Conservation (phyloP, 2,329 filamentous ascomycete species). For the Neofusicoccum umdonicola region DNA sequence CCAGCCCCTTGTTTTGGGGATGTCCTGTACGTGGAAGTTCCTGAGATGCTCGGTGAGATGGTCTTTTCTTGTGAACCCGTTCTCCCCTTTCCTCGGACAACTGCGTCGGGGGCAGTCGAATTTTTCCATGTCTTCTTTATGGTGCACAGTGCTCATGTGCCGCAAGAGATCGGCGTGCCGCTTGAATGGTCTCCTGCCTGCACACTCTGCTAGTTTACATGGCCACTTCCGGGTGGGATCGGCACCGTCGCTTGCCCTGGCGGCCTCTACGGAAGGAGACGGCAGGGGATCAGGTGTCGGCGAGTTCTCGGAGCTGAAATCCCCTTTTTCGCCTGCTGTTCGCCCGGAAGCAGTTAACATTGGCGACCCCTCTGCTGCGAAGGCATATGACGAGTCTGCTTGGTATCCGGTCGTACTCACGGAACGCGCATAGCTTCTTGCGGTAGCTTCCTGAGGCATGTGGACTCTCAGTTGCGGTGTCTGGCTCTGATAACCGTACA, state of each 20-base stretch:
- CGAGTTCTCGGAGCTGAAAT: neutral
- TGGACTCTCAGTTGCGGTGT: neutral
- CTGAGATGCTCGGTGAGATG: conserved; percentile 58
- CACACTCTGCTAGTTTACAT: neutral
- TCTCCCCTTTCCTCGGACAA: neutral
- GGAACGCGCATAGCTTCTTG: neutral
- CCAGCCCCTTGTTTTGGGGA: conserved; percentile 34
- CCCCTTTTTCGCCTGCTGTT: neutral
- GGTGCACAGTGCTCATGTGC: conserved; percentile 10
- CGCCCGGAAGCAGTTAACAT: neutral
- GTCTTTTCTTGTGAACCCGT: conserved; percentile 56
- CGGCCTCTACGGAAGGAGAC: neutral
- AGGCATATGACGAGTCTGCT: neutral
- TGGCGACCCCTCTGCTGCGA: neutral
- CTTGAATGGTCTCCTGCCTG: neutral
- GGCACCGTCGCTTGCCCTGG: neutral
- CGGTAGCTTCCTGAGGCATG: neutral
- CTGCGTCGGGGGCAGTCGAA: neutral
- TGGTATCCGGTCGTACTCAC: neutral
- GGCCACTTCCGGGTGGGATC: neutral
- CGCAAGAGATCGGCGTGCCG: conserved; percentile 6
- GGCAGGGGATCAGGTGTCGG: neutral
- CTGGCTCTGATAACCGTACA: neutral
- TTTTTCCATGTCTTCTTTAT: neutral
- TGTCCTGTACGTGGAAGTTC: conserved; percentile 53